Conservation (phyloP, 441 rosid species). For the Croton setiger region DNA sequence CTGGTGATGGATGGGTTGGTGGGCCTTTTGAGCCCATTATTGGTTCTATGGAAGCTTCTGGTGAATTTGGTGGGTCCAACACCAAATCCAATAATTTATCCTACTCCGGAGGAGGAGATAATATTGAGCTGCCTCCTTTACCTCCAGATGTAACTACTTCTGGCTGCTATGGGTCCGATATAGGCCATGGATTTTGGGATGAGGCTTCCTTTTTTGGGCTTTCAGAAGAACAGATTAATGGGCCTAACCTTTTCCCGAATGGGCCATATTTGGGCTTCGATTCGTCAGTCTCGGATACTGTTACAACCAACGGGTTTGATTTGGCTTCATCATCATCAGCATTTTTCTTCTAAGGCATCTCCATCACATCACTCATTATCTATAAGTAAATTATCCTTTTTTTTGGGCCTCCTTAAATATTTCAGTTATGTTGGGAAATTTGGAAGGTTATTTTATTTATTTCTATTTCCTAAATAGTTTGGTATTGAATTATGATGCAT, state of each 20-base stretch:
- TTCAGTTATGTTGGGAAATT: no score
- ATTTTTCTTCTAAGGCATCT: no score
- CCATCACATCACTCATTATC: no score
- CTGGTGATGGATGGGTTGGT: background rate
- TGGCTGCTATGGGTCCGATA: no score
- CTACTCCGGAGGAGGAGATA: constrained; percentile 24
- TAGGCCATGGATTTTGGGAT: no score
- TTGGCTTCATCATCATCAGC: no score
- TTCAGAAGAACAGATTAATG: constrained; percentile 17
- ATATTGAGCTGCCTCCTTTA: constrained; percentile 67
- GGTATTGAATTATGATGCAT: background rate
- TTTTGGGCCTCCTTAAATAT: constrained; percentile 8
- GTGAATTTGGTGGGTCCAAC: constrained; percentile 13
- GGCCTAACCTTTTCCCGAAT: constrained; percentile 4
- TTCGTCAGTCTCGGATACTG: no score
- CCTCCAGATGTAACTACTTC: constrained; percentile 57
- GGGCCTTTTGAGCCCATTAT: constrained; percentile 33
- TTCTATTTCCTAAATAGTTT: background rate
- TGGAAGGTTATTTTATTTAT: background rate
- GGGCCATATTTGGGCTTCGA: constrained; percentile 29
- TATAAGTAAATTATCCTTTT: no score
- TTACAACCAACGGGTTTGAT: no score
- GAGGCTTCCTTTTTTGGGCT: constrained; percentile 23
- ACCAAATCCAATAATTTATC: background rate
- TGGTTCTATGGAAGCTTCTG: constrained; percentile 20